phyloP scores from a whole-genome alignment of 495 filamentous ascomycete species.

The Trichoderma orchidacearum region DNA sequence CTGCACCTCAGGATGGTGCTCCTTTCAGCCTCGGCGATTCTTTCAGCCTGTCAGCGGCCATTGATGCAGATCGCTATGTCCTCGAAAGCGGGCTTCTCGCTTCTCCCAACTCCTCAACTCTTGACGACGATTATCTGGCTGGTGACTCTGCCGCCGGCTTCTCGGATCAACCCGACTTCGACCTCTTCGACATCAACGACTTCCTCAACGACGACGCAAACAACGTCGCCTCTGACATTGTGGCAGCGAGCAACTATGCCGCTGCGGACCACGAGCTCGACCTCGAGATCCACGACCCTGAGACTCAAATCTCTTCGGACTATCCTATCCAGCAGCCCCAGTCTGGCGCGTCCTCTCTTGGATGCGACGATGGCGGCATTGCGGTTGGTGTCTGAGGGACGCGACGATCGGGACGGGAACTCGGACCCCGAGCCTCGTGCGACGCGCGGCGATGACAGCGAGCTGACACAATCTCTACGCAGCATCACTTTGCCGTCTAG shows the following conservation, averaged over 20 bases:
- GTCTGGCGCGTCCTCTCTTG: conserved; percentile 78
- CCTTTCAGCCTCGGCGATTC: conserved; percentile 56
- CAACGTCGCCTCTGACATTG: conserved; percentile 21
- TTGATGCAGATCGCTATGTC: conserved; percentile 57
- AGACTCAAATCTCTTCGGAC: conserved; percentile 35
- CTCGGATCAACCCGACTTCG: conserved; percentile 15
- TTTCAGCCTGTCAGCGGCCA: conserved; percentile 41
- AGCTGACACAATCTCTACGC: conserved; percentile 23
- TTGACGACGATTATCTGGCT: conserved; percentile 78
- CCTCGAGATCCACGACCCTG: conserved; percentile 26
- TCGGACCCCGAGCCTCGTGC: conserved; percentile 21
- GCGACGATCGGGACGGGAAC: conserved; percentile 23
- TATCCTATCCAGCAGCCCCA: conserved; percentile 71
- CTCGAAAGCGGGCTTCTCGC: conserved; percentile 64
- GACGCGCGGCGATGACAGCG: conserved; percentile 23
- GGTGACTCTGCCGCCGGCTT: conserved; percentile 56
- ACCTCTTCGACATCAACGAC: conserved; percentile 35
- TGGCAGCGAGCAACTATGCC: conserved; percentile 18
- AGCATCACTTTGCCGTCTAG: conserved; percentile 33
- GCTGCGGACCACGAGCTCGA: conserved; percentile 15
- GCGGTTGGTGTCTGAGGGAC: conserved; percentile 47
- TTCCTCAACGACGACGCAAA: conserved; percentile 35
- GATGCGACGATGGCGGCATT: conserved; percentile 85
- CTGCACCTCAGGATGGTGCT: conserved; percentile 50
- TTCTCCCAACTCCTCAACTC: conserved; percentile 48